Evolutionary conservation across 331 rosid genomes (phyloP).

Genomic region (Malus hybrid): DNA sequence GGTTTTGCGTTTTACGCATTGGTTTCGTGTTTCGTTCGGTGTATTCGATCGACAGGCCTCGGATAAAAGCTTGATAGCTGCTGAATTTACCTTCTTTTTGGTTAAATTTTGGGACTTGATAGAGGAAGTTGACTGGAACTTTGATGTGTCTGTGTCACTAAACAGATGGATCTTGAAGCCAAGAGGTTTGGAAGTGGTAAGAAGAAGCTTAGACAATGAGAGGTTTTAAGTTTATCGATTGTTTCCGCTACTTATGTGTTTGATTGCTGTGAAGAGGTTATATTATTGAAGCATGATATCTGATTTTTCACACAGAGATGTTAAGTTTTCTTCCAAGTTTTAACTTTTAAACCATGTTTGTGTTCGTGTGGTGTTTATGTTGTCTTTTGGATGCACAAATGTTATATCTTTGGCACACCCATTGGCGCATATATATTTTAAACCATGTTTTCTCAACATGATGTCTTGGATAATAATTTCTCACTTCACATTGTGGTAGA

Average conservation of each 20-base stretch:
- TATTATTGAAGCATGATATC: neutral
- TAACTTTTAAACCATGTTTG: too few relatives aligned
- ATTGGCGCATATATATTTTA: neutral
- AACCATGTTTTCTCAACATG: neutral
- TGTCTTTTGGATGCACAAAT: neutral
- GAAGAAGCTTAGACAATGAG: constrained; percentile 13
- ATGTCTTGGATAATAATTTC: neutral
- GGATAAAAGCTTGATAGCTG: neutral
- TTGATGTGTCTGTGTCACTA: neutral
- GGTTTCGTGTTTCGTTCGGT: neutral
- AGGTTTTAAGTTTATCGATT: constrained; percentile 3
- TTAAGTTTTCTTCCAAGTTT: neutral
- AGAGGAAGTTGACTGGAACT: constrained; percentile 14
- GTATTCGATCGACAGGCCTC: neutral
- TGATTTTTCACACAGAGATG: neutral
- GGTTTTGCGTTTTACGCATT: neutral
- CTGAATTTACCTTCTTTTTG: neutral
- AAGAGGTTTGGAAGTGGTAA: constrained; percentile 43
- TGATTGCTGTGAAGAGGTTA: neutral
- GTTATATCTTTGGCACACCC: neutral
- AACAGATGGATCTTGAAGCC: constrained; percentile 38
- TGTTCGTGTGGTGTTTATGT: neutral
- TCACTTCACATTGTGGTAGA: neutral
- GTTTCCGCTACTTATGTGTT: neutral
- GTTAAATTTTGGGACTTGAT: neutral